These are phyloP conservation scores for Penicillium oxalicum DNA, from an alignment of 2,329 filamentous ascomycete genomes.

Conservation along the genomic window DNA sequence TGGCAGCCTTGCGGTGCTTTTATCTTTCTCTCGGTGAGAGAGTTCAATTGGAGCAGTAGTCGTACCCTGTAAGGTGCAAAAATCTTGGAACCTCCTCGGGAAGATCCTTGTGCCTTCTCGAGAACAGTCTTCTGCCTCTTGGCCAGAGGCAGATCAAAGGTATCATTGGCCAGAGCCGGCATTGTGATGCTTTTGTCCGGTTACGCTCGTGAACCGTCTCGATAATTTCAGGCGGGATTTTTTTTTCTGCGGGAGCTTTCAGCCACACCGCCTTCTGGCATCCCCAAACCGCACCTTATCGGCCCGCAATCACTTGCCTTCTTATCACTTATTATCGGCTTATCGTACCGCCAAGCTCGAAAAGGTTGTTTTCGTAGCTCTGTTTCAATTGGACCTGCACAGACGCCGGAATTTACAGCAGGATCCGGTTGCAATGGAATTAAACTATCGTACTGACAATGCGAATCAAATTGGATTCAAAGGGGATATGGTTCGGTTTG, in stretches of 20 bases:
- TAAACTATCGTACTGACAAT: no score
- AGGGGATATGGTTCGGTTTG: no score
- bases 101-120: conserved; percentile 36
- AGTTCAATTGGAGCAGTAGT: background rate
- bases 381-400: no score
- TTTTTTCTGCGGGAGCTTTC: conserved; percentile 5
- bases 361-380: no score
- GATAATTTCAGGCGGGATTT: conserved; percentile 1
- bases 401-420: no score
- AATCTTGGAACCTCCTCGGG: conserved; percentile 59
- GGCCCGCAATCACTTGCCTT: background rate
- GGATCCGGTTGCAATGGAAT: no score
- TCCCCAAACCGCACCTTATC: background rate
- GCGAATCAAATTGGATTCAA: no score
- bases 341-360: no score
- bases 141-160: conserved; percentile 56
- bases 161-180: conserved; percentile 46
- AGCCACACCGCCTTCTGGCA: conserved; percentile 2
- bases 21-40: background rate
- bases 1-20: no score
- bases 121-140: conserved; percentile 68
- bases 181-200: conserved; percentile 28
- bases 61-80: conserved; percentile 90
- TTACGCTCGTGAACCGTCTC: background rate
- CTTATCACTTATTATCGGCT: no score